Evolutionary conservation across 2,329 filamentous ascomycete species (phyloP).

Genomic region (Exophiala mesophila): DNA sequence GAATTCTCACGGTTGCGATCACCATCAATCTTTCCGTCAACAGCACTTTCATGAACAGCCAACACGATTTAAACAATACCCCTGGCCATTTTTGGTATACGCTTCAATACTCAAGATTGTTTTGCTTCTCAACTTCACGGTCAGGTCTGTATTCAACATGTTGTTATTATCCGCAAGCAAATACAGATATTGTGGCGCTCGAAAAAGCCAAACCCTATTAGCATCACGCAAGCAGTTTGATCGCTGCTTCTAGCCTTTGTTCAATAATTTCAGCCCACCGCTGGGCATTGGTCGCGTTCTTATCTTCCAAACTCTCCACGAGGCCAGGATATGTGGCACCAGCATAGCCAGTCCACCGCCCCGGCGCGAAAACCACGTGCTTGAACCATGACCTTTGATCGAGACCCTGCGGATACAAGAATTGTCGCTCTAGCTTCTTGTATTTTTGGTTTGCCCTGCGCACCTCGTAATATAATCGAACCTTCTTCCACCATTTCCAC

Average conservation of each 20-base stretch:
- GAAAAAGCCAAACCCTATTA: too few species aligned
- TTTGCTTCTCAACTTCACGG: too few species aligned
- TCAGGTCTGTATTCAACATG: too few species aligned
- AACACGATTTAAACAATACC: too few species aligned
- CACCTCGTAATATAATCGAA: slow-evolving; percentile 60
- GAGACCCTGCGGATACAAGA: slow-evolving; percentile 69
- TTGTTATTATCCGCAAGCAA: too few species aligned
- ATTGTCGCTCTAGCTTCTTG: slow-evolving; percentile 75
- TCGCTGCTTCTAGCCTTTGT: slow-evolving; percentile 25
- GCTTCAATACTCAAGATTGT: too few species aligned
- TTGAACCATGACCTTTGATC: slow-evolving; percentile 85
- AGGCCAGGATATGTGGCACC: slow-evolving; percentile 64
- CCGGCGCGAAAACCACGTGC: slow-evolving; percentile 88
- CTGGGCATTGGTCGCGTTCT: slow-evolving; percentile 40
- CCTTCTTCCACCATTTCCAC: slow-evolving; percentile 69
- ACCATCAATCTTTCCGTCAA: too few species aligned
- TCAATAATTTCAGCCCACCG: slow-evolving; percentile 31
- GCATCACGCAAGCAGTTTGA: background rate
- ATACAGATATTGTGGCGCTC: too few species aligned
- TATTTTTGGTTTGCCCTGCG: slow-evolving; percentile 70
- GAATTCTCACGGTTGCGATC: too few species aligned
- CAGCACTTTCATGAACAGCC: too few species aligned
- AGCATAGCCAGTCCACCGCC: slow-evolving; percentile 84
- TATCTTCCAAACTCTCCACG: slow-evolving; percentile 56
- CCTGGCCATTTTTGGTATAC: too few species aligned